Evolutionary conservation across 805 yeast species (phyloP), one percentile per base, ranked within the genome.

Genomic region (Nakazawaea ishiwadae): DNA sequence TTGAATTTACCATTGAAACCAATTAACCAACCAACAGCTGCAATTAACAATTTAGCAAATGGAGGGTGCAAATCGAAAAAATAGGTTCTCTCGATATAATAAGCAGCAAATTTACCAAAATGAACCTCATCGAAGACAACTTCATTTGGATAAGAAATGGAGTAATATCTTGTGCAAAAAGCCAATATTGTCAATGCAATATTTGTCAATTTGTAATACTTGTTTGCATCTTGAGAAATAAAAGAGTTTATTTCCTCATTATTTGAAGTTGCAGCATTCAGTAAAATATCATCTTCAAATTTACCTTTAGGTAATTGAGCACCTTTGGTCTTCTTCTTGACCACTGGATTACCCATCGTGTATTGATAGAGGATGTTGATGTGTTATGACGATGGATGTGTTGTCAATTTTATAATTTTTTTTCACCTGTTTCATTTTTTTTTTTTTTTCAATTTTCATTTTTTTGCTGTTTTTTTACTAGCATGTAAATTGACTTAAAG

Each of bases 31-130:
- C 99, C 99, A 30, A 83, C 87, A 44, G 81, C 73, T 0, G 98
- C 98, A 63, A 91, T 87, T 51, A 90, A 70, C 59, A 93, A 71
- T 61, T 93, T 93, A 41, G 96, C 99, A 62, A 93, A 87, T 17
- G 99, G 99, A 8, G 99, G 99, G 65, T 93, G 99, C 39, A 93
- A 79, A 64, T 93, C 99, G 56, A 93, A 93, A 62, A 88, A 93
- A 62, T 86, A 93, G 0, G 96, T 84, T 48, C 96, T 74, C 62
- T 91, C 85, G 45, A 91, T 65, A 62, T 91, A 91, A 63, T 84
- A 83, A 1, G 88, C 77, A 6, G 91, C 91, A 59, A 84, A 84
- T 54, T 84, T 84, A 28, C 95, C 95, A 54, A 85, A 85, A 60
- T 85, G 95, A 16, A 84, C 93, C 57, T 85, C 95, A 63, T 85